phyloP scores from a whole-genome alignment of 2,329 filamentous ascomycete genomes.

The Colletotrichum agaves region DNA sequence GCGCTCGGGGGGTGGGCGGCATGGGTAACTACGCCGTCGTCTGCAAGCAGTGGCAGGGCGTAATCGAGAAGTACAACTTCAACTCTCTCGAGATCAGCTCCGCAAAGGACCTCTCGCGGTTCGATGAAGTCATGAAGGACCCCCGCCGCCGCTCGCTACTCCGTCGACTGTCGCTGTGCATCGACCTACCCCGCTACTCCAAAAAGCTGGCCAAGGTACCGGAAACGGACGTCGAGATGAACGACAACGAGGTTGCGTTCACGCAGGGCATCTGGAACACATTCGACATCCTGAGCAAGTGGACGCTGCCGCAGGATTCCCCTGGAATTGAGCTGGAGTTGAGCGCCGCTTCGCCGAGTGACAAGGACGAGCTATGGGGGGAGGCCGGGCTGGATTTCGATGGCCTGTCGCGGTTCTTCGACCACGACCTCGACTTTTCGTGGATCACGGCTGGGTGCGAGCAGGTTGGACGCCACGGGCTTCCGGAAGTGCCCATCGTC shows the following conservation, averaged over 20 bases:
- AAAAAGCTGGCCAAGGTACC: slow-evolving; percentile 35
- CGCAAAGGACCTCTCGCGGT: slow-evolving; percentile 37
- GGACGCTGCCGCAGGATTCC: slow-evolving; percentile 32
- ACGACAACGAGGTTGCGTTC: slow-evolving; percentile 42
- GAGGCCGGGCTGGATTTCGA: slow-evolving; percentile 40
- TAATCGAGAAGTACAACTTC: slow-evolving; percentile 43
- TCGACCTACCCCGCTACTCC: slow-evolving; percentile 41
- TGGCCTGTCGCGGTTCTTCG: slow-evolving; percentile 42
- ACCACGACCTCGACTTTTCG: slow-evolving; percentile 40
- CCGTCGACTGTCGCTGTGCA: slow-evolving; percentile 39
- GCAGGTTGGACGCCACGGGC: slow-evolving; percentile 38
- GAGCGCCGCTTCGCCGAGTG: slow-evolving; percentile 40
- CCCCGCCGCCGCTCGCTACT: slow-evolving; percentile 39
- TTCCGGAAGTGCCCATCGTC: slow-evolving; percentile 40
- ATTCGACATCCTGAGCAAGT: slow-evolving; percentile 41
- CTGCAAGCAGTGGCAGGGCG: slow-evolving; percentile 42
- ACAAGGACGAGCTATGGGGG: slow-evolving; percentile 39
- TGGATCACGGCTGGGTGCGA: slow-evolving; percentile 37
- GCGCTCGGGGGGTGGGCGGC: slow-evolving; percentile 10
- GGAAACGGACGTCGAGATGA: slow-evolving; percentile 42
- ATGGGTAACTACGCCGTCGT: slow-evolving; percentile 43
- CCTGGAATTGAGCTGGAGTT: slow-evolving; percentile 42
- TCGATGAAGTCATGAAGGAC: slow-evolving; percentile 40
- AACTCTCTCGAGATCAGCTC: slow-evolving; percentile 38
- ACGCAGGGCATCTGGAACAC: slow-evolving; percentile 41